Evolutionary conservation across 768 basidiomycete genomes (phyloP).

Genomic region (Psilocybe azurescens): DNA sequence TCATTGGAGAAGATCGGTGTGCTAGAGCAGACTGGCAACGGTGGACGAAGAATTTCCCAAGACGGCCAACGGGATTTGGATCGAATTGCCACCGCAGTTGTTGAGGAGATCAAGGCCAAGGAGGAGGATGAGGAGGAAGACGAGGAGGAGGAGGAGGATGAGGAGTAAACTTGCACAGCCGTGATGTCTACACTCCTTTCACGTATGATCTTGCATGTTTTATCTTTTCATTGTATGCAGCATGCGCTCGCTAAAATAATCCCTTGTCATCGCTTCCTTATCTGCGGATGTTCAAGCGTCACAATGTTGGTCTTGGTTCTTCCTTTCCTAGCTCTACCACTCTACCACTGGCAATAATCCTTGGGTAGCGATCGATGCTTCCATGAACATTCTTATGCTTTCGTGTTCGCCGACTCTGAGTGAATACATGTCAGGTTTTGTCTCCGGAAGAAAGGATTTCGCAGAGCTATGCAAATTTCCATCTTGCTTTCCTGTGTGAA

Average conservation of each 20-base stretch:
- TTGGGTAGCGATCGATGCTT: neutral
- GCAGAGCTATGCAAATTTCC: no score
- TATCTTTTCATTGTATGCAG: constrained; percentile 42
- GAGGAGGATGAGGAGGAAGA: constrained; percentile 80
- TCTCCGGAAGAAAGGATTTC: no score
- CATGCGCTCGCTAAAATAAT: constrained; percentile 45
- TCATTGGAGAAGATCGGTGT: constrained; percentile 99
- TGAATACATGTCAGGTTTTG: no score
- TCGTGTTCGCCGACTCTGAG: no score
- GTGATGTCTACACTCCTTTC: constrained; percentile 14
- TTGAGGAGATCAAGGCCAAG: constrained; percentile 76
- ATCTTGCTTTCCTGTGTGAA: no score
- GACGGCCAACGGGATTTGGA: constrained; percentile 97
- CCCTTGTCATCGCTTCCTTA: constrained; percentile 14
- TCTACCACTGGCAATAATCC: neutral
- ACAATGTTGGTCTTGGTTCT: neutral
- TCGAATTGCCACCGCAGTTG: constrained; percentile 90
- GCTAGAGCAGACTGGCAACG: constrained; percentile 90
- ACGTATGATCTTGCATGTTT: constrained; percentile 47
- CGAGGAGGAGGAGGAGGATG: constrained; percentile 66
- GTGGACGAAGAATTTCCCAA: constrained; percentile 95
- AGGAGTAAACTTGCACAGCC: constrained; percentile 43
- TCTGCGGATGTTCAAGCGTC: constrained; percentile 1
- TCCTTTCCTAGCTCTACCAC: neutral
- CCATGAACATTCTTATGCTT: neutral